These are phyloP conservation scores for Cytospora piceae DNA, from an alignment of 2,329 filamentous ascomycete species.

Conservation along the genomic window DNA sequence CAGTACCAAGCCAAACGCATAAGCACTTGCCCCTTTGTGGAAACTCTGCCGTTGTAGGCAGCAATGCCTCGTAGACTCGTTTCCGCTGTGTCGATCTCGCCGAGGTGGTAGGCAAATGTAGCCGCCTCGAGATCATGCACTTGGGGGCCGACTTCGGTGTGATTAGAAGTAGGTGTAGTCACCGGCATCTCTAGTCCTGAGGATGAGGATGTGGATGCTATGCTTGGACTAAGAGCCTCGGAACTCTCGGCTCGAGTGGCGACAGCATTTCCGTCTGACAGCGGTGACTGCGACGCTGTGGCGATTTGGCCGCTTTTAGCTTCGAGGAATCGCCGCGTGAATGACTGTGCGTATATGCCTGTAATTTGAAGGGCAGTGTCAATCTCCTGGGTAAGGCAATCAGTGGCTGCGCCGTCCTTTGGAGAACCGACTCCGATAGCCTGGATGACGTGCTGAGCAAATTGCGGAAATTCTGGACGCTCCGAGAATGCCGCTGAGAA, in stretches of 20 bases:
- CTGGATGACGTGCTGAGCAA: conserved; percentile 4
- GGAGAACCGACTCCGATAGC: neutral
- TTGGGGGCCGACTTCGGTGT: neutral
- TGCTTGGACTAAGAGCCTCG: conserved; percentile 7
- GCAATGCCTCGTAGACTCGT: conserved; percentile 11
- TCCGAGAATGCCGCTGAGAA: conserved; percentile 15
- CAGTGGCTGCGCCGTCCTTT: neutral
- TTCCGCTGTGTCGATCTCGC: conserved; percentile 10
- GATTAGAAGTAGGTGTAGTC: conserved; percentile 4
- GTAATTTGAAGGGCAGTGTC: neutral
- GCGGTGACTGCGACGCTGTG: neutral
- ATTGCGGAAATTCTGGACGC: conserved; percentile 5
- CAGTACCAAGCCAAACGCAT: conserved; percentile 27
- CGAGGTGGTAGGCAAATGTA: conserved; percentile 13
- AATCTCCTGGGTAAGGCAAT: neutral
- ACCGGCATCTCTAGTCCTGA: conserved; percentile 7
- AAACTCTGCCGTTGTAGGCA: conserved; percentile 4
- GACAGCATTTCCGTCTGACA: neutral
- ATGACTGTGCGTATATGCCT: conserved; percentile 10
- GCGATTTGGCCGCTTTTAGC: neutral
- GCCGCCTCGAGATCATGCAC: conserved; percentile 10
- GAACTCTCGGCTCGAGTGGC: neutral
- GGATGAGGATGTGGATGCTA: conserved; percentile 7
- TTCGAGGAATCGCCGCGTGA: conserved; percentile 10
- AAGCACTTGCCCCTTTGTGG: conserved; percentile 20